Conservation (phyloP, 2,329 filamentous ascomycete genomes). For the Colletotrichum spinosum region DNA sequence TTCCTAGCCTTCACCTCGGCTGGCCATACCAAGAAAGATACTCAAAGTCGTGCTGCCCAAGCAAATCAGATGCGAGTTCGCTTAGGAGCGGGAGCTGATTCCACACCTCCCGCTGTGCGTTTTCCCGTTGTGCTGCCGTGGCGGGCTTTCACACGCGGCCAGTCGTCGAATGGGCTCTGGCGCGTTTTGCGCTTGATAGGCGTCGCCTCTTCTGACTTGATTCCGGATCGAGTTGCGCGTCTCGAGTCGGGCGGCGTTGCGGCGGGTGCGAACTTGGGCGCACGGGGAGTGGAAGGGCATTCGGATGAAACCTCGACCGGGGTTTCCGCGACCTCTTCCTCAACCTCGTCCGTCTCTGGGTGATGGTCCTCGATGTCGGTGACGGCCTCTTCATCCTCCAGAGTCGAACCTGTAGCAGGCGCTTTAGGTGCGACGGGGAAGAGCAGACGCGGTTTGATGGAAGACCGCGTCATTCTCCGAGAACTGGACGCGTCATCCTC, state of each 20-base stretch:
- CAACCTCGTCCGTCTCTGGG: constrained; percentile 51
- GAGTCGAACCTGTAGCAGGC: constrained; percentile 39
- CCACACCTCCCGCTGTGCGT: constrained; percentile 33
- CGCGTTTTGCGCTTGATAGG: constrained; percentile 54
- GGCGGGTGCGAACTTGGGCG: constrained; percentile 66
- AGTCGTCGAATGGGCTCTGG: constrained; percentile 74
- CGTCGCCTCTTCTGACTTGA: constrained; percentile 58
- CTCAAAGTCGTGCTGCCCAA: constrained; percentile 15
- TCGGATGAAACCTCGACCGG: constrained; percentile 38
- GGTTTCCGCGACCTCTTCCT: constrained; percentile 50
- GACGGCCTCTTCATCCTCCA: constrained; percentile 69
- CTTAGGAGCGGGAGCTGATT: constrained; percentile 47
- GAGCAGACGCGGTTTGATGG: constrained; percentile 77
- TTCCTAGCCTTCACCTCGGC: constrained; percentile 3
- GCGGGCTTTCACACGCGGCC: constrained; percentile 73
- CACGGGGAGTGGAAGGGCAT: constrained; percentile 60
- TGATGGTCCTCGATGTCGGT: constrained; percentile 69
- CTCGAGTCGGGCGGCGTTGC: constrained; percentile 72
- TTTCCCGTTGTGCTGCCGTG: constrained; percentile 17
- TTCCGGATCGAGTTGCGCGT: constrained; percentile 67
- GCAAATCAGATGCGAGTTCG: constrained; percentile 47
- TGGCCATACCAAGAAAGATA: constrained; percentile 23
- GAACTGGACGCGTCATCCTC: constrained; percentile 46
- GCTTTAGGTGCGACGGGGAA: constrained; percentile 63
- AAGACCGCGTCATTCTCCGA: constrained; percentile 69